Conservation (phyloP, 495 filamentous ascomycete genomes). For the Aspergillus mulundensis region DNA sequence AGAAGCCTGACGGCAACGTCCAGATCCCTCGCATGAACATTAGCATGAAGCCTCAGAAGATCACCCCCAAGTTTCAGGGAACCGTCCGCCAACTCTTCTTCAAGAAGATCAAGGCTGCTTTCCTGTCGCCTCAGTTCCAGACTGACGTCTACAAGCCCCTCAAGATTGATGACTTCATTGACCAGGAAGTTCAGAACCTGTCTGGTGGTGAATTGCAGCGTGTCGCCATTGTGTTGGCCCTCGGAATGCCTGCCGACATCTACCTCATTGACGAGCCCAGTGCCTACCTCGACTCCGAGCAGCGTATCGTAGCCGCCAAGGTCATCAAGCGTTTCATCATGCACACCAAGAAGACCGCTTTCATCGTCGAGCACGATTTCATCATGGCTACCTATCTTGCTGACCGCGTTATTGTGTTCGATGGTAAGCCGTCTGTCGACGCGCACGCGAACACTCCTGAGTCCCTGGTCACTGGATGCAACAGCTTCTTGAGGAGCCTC, state of each 20-base stretch:
- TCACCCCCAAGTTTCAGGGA: slow-evolving; percentile 94
- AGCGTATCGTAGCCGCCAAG: slow-evolving; percentile 93
- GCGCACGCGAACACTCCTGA: slow-evolving; percentile 86
- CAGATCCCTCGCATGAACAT: slow-evolving; percentile 91
- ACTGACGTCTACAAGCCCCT: slow-evolving; percentile 99
- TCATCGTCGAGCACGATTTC: slow-evolving; percentile 99
- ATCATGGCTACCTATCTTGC: slow-evolving; percentile 99
- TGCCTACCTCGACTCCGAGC: slow-evolving; percentile 95
- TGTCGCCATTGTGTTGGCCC: slow-evolving; percentile 93
- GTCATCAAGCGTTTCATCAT: slow-evolving; percentile 99
- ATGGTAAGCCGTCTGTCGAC: slow-evolving; percentile 84
- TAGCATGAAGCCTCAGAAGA: slow-evolving; percentile 99
- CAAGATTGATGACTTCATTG: slow-evolving; percentile 97
- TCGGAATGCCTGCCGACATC: slow-evolving; percentile 95
- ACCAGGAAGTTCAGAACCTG: slow-evolving; percentile 97
- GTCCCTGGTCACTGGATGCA: slow-evolving; percentile 91
- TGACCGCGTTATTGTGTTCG: slow-evolving; percentile 97
- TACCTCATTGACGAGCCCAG: slow-evolving; percentile 97
- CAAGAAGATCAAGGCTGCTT: slow-evolving; percentile 96
- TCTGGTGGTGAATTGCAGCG: slow-evolving; percentile 99
- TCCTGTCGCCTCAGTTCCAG: slow-evolving; percentile 95
- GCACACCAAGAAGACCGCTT: slow-evolving; percentile 99
- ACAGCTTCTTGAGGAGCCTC: slow-evolving; percentile 89
- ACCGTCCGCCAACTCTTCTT: slow-evolving; percentile 94
- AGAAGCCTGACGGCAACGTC: slow-evolving; percentile 75